phyloP scores from a whole-genome alignment of 2,329 filamentous ascomycete species.

The Helicocarpus griseus region DNA sequence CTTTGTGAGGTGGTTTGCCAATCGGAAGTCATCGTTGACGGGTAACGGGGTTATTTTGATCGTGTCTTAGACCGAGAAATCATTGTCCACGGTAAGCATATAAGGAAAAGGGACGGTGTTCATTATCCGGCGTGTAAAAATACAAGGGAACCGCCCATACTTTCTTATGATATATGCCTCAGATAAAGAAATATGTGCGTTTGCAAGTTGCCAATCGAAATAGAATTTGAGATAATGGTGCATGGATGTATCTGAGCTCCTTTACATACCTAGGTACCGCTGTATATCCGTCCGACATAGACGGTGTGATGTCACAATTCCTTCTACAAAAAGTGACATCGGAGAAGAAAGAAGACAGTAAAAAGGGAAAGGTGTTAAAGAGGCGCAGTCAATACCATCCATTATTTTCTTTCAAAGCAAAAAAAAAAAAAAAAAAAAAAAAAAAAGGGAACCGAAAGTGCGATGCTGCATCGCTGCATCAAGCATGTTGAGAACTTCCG shows the following conservation, averaged over 20 bases:
- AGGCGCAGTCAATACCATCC: neutral
- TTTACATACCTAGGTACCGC: neutral
- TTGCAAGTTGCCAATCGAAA: neutral
- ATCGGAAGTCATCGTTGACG: neutral
- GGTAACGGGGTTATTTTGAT: neutral
- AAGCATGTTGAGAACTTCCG: neutral
- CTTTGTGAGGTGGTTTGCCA: too few relatives aligned
- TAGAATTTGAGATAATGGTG: neutral
- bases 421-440: neutral
- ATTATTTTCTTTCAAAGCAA: neutral
- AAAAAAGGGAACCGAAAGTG: too few relatives aligned
- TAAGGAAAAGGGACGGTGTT: too few relatives aligned
- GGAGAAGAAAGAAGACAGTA: neutral
- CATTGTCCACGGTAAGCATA: neutral
- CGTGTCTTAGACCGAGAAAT: neutral
- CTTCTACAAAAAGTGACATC: neutral
- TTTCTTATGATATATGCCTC: neutral
- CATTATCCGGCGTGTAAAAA: too few relatives aligned
- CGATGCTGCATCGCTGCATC: neutral
- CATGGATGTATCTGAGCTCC: neutral
- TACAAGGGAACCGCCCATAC: too few relatives aligned
- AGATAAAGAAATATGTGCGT: neutral
- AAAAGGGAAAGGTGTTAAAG: neutral
- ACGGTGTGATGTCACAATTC: neutral
- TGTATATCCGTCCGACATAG: neutral